Conservation (phyloP, 1,284 basidiomycete species). For the Rhizoctonia solani region DNA sequence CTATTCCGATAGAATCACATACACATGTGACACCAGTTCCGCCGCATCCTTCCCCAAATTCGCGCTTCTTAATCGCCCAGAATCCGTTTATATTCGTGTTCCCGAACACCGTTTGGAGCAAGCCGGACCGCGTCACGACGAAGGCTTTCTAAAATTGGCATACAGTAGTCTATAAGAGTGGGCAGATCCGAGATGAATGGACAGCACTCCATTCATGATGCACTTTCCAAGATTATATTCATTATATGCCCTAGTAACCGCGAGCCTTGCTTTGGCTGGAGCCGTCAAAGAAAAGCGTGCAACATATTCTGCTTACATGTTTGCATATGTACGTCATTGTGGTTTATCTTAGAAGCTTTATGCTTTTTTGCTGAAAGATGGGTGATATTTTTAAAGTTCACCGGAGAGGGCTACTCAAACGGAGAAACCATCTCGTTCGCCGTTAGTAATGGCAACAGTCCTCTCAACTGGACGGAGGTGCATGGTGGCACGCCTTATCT, state of each 20-base stretch:
- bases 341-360: background rate
- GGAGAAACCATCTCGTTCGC: conserved; percentile 30
- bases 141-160: background rate
- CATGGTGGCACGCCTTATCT: conserved; percentile 28
- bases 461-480: conserved; percentile 27
- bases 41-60: background rate
- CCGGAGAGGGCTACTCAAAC: conserved; percentile 29
- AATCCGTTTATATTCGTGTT: background rate
- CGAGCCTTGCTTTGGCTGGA: background rate
- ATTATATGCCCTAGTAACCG: conserved; percentile 12
- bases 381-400: background rate
- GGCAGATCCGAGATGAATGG: too few relatives aligned
- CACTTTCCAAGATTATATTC: background rate
- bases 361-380: background rate
- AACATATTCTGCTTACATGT: conserved; percentile 30
- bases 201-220: background rate
- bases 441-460: conserved; percentile 28
- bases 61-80: background rate
- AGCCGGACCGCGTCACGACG: background rate
- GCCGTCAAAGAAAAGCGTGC: background rate
- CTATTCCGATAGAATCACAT: background rate
- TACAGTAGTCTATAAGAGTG: background rate
- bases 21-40: background rate
- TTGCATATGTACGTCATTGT: conserved; percentile 8
- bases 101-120: background rate